Base-by-base conservation (phyloP, 805 yeast genomes). In the Hemisphaericaspora nanyangensis region DNA sequence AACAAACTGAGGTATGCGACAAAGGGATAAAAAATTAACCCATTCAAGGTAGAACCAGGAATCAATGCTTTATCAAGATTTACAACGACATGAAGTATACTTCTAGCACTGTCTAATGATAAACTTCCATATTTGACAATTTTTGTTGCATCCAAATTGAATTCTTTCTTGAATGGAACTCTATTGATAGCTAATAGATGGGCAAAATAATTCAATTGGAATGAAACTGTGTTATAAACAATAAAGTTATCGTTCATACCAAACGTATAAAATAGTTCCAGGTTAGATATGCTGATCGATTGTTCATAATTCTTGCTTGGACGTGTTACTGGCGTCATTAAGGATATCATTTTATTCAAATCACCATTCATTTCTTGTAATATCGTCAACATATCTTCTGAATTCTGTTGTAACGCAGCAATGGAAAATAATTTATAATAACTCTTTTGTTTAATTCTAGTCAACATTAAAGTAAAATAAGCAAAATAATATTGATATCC, bases 91-190 rank as follows among this genome's bases (percentile, higher is more conserved):
- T 52, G 49, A 24, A 63, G 39, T 3, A 61, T 43, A 4, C 53
- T 46, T 24, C 67, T 45, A 15, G 67, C 56, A 40, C 60, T 50
- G n/a, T 58, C 59, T 19, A 58, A 45, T 2, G 65, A 51, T 12
- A 52, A 40, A 16, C 46, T 44, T 1, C 59, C 48, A 42, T 45
- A 55, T 10, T 35, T 29, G 4, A 45, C 20, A 28, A 38, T 45
- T 27, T 46, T 45, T n/a, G 42, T 39, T 31, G 48, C 51, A 11
- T 38, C 43, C 2, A 47, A 46, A 6, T 42, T 33, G 4, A 38
- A 40, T 12, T 40, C 31, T 4, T 47, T 48, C 26, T 54, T 44
- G 38, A 56, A 51, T 11, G 66, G 63, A 2, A 60, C 50, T 31
- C 66, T 40, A 40, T 63, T 61, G 15, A 61, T 43, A 6, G 54